These are phyloP conservation scores for Niebla homalea DNA, from an alignment of 495 filamentous ascomycete species.

Conservation along the genomic window DNA sequence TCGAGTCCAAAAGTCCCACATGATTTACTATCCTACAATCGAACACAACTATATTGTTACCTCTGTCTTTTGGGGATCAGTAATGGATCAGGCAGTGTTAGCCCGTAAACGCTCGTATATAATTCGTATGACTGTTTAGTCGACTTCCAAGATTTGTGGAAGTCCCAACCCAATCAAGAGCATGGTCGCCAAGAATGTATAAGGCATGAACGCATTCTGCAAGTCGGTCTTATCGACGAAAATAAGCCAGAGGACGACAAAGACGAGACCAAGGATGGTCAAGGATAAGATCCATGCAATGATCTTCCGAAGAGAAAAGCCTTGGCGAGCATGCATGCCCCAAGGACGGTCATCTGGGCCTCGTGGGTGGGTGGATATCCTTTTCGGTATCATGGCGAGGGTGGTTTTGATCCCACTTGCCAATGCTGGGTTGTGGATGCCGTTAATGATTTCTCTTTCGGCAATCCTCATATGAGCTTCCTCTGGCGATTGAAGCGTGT, in stretches of 20 bases:
- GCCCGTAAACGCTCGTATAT: too few relatives aligned
- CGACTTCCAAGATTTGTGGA: neutral
- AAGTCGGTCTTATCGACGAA: neutral
- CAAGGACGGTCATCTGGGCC: neutral
- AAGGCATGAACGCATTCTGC: slow-evolving; percentile 3
- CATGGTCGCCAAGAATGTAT: slow-evolving; percentile 1
- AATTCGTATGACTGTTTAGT: slow-evolving; percentile 1
- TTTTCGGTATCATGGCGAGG: neutral
- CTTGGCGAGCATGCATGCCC: neutral
- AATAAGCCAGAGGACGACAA: neutral
- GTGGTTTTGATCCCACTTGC: neutral
- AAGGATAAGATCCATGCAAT: neutral
- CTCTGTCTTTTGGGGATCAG: too few relatives aligned
- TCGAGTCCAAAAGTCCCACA: too few relatives aligned
- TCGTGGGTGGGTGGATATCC: neutral
- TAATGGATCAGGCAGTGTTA: too few relatives aligned
- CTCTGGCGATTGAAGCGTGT: neutral
- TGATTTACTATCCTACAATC: too few relatives aligned
- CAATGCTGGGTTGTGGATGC: neutral
- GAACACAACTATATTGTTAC: too few relatives aligned
- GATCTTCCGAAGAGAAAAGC: slow-evolving; percentile 1
- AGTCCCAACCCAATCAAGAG: neutral
- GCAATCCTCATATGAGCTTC: slow-evolving; percentile 1
- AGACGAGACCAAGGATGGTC: neutral
- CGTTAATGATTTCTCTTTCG: neutral